These are phyloP conservation scores for Anacardium occidentale DNA, from an alignment of 345 rosid species.

Conservation along the genomic window DNA sequence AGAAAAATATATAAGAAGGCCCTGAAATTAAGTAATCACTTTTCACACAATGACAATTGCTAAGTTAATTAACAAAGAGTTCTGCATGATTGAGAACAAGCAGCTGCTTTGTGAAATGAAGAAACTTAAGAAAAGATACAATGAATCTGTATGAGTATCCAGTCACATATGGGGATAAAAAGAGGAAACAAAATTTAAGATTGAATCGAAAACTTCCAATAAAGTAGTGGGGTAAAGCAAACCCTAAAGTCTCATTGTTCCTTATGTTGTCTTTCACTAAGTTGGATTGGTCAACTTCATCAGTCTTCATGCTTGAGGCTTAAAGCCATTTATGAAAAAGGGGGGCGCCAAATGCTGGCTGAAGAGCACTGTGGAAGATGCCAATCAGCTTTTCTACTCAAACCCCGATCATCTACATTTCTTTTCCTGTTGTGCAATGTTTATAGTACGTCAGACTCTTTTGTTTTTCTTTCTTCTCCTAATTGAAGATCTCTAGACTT, in stretches of 20 bases:
- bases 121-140: no score
- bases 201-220: no score
- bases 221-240: conserved; percentile 22
- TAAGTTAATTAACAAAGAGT: no score
- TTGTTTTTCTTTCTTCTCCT: neutral
- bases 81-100: no score
- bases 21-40: no score
- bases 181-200: neutral
- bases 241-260: conserved; percentile 15
- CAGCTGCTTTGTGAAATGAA: no score
- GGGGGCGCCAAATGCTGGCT: neutral
- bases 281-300: conserved; percentile 29
- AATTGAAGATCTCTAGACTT: no score
- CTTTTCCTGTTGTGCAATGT: neutral
- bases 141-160: no score
- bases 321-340: neutral
- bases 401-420: neutral
- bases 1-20: no score
- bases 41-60: no score
- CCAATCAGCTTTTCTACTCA: neutral
- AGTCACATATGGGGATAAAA: neutral
- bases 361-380: no score
- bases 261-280: conserved; percentile 48
- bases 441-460: no score
- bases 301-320: neutral